Percentiles rank a stretch among this genome's conserved stretches.
Conservation (phyloP, 805 yeast species). For the Clavispora vitiphila region DNA sequence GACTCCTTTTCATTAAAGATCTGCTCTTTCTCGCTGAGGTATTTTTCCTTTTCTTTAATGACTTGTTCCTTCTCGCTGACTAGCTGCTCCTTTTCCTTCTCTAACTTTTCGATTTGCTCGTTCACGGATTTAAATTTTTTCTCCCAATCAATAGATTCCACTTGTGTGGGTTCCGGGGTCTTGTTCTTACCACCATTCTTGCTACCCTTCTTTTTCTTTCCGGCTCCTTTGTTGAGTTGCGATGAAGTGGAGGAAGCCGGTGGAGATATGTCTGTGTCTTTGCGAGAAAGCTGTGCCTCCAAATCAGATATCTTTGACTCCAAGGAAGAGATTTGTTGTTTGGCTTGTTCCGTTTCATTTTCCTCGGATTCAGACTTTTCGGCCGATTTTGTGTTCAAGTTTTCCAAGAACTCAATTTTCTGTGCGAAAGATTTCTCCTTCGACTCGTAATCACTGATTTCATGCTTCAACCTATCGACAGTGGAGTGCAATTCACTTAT, state of each 20-base stretch:
- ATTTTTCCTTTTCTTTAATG: conserved; percentile 1
- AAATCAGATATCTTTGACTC: background rate
- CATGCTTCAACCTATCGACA: background rate
- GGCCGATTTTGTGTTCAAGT: background rate
- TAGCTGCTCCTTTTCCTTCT: background rate
- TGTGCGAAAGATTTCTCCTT: background rate
- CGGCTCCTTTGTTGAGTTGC: background rate
- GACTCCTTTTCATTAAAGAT: conserved; percentile 8
- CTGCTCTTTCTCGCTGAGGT: background rate
- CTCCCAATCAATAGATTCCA: background rate
- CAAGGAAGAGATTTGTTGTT: background rate
- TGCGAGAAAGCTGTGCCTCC: background rate
- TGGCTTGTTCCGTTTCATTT: background rate
- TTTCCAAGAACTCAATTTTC: background rate
- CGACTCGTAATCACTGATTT: background rate
- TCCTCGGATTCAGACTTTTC: background rate
- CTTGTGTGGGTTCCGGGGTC: background rate
- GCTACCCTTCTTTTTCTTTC: background rate
- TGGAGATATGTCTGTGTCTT: background rate
- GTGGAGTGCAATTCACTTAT: background rate
- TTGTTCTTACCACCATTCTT: background rate
- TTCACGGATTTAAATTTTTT: background rate
- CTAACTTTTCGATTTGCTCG: background rate
- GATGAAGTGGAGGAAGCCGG: background rate
- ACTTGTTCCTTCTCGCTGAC: conserved; percentile 2